Evolutionary conservation across 345 rosid species (phyloP).

Genomic region (Abelmoschus esculentus): DNA sequence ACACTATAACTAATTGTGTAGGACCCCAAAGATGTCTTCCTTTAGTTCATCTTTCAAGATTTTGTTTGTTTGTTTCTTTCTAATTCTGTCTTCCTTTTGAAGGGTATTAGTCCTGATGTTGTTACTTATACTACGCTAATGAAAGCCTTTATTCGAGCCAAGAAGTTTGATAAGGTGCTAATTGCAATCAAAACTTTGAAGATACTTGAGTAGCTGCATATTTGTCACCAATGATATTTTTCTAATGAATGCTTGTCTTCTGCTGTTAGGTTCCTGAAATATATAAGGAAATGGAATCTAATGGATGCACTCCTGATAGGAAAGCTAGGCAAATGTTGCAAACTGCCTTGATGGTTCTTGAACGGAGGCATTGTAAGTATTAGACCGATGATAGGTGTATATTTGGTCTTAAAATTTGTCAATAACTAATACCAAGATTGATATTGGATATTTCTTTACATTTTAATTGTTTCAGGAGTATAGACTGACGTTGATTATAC

Average conservation of each 20-base stretch:
- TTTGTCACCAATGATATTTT: too few species aligned
- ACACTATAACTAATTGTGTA: background rate
- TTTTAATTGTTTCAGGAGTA: background rate
- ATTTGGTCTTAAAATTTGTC: background rate
- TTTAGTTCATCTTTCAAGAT: too few species aligned
- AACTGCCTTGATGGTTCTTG: constrained; percentile 44
- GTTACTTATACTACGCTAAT: constrained; percentile 62
- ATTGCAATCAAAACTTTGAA: background rate
- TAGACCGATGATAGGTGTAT: background rate
- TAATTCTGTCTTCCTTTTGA: constrained; percentile 9
- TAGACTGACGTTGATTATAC: background rate
- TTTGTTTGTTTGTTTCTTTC: too few species aligned
- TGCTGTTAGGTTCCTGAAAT: too few species aligned
- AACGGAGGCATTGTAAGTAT: constrained; percentile 34
- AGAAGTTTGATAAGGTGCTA: constrained; percentile 47
- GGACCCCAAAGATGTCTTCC: background rate
- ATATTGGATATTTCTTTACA: background rate
- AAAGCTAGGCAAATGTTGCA: constrained; percentile 52
- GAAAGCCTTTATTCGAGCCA: constrained; percentile 62
- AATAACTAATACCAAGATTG: background rate
- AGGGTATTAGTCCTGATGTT: constrained; percentile 64
- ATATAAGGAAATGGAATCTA: constrained; percentile 54
- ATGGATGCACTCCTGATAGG: constrained; percentile 59
- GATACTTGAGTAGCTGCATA: too few species aligned
- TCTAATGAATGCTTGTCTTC: too few species aligned